Base-by-base conservation (phyloP, 768 basidiomycete genomes). In the Pleurotus citrinopileatus region DNA sequence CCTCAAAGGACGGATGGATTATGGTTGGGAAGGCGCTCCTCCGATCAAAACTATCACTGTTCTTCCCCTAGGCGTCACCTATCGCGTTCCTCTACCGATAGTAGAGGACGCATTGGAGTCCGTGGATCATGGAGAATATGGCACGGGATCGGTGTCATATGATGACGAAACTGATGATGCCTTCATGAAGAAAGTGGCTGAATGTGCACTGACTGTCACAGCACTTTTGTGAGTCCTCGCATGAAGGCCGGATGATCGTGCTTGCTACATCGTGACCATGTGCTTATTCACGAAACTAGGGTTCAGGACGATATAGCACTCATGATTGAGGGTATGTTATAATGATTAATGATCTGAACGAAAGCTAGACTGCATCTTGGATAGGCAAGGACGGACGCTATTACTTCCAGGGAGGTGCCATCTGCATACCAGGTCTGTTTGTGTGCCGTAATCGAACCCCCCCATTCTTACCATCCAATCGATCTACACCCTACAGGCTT, bases 341-440 rank as follows among this genome's bases (percentile, higher is more conserved):
- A 34, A 22, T 15, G 10, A 29, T 23, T 29, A 36, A 23, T 22
- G 25, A 20, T 20, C 47, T 46, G n/a, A 12, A 46, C 20, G 7
- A 19, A 19, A 20, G 47, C n/a, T 22, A 5, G 17, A 17, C 26
- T 42, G 28, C 12, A 10, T 37, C 47, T 20, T 61, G 62, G 42
- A 55, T 63, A 84, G 85, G 86, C 48, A 65, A 72, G 19, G 85
- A 91, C 53, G 87, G 88, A 37, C 73, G 74, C 56, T 87, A 89
- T 58, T 86, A 89, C 63, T 82, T 91, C 60, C 88, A 88, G 63
- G 86, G 81, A 37, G 89, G 88, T 6, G 83, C 81, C 0, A 82
- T 90, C 58, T 78, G 79, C 55, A 74, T 86, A 15, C 71, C 85
- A 58, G 88, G 86, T 82, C 44, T 23, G 8, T 29, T 27, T 20